Evolutionary conservation across 225 moss, liverwort and hornwort species (phyloP).

Genomic region (Pseudoscleropodium purum): DNA sequence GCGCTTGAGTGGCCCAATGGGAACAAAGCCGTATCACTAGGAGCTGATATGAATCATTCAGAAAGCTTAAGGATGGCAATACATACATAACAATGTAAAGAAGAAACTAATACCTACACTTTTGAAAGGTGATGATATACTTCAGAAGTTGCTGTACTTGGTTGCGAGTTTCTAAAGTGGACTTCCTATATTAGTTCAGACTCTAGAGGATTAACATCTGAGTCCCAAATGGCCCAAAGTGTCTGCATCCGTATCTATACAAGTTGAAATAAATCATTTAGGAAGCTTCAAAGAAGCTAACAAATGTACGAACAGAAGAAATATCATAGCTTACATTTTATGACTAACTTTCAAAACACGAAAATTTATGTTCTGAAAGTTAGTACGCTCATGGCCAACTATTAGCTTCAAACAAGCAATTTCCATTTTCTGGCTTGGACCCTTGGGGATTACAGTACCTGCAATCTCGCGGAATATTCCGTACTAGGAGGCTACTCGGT

Average conservation of each 20-base stretch:
- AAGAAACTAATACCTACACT: not conserved
- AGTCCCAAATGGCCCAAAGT: not conserved
- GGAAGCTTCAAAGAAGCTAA: not conserved
- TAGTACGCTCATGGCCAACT: not conserved
- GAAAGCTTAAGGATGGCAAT: not conserved
- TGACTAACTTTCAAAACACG: not conserved
- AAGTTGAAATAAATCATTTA: not conserved
- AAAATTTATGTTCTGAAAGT: not conserved
- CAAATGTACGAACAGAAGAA: not conserved
- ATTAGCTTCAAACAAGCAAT: not conserved
- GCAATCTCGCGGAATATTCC: slow-evolving; percentile 94
- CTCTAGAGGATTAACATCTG: not conserved
- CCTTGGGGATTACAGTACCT: slow-evolving; percentile 8
- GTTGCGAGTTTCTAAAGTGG: not conserved
- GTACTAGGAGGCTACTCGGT: slow-evolving; percentile 85
- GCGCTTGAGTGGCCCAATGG: not conserved
- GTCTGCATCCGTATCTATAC: not conserved
- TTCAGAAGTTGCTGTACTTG: not conserved
- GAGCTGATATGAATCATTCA: not conserved
- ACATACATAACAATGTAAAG: not conserved
- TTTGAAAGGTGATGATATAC: too few relatives aligned
- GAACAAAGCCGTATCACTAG: not conserved
- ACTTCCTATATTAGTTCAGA: not conserved
- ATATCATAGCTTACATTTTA: not conserved
- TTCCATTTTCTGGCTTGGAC: too few relatives aligned